Evolutionary conservation across 2,329 filamentous ascomycete species (phyloP).

Genomic region (Colletotrichum australisinense): DNA sequence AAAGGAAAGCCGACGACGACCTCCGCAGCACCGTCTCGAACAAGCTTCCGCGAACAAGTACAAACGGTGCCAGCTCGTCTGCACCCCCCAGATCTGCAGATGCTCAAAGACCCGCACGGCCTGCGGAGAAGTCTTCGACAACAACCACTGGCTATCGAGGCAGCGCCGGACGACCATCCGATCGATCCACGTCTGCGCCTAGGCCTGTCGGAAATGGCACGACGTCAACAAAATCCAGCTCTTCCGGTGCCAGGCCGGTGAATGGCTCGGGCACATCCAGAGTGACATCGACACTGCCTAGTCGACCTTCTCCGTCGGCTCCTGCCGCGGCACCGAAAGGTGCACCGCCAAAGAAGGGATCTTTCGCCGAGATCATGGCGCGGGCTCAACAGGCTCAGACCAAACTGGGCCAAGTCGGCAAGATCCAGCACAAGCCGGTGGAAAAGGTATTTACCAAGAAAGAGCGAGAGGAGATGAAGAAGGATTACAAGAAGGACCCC

Average conservation of each 20-base stretch:
- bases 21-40: conserved; percentile 51
- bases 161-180: conserved; percentile 32
- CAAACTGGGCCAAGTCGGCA: conserved; percentile 71
- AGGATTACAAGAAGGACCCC: conserved; percentile 50
- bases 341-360: conserved; percentile 74
- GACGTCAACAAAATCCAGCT: conserved; percentile 12
- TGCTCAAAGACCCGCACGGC: conserved; percentile 38
- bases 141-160: conserved; percentile 31
- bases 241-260: conserved; percentile 14
- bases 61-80: conserved; percentile 22
- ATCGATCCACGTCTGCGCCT: conserved; percentile 22
- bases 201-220: conserved; percentile 24
- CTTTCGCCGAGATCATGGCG: conserved; percentile 80
- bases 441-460: conserved; percentile 71
- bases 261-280: conserved; percentile 15
- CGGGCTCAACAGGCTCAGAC: conserved; percentile 75
- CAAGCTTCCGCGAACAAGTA: conserved; percentile 50
- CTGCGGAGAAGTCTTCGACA: conserved; percentile 17
- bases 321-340: conserved; percentile 53
- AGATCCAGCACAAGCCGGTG: conserved; percentile 80
- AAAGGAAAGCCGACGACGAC: conserved; percentile 70
- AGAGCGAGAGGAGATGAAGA: conserved; percentile 60
- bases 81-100: conserved; percentile 41
- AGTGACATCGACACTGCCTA: conserved; percentile 14
- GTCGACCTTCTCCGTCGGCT: conserved; percentile 47